Percentiles rank a stretch among this genome's conserved stretches.
phyloP scores from a whole-genome alignment of 805 yeast genomes.

The Trichomonascus vanleenenianus region DNA sequence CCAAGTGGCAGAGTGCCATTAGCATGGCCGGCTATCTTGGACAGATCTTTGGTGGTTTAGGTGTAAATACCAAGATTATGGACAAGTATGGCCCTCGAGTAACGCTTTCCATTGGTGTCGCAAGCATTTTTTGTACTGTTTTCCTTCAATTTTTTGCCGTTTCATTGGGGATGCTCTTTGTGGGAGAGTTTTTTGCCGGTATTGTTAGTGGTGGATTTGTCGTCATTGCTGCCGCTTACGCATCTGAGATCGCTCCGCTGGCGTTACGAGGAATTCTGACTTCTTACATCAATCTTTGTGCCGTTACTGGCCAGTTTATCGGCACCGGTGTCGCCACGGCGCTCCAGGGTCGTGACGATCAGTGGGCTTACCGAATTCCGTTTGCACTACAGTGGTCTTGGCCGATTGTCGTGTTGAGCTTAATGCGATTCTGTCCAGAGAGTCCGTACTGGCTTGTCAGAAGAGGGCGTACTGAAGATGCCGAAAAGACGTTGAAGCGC shows the following conservation, averaged over 20 bases:
- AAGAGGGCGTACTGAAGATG: slow-evolving; percentile 35
- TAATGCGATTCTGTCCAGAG: slow-evolving; percentile 38
- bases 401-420: slow-evolving; percentile 16
- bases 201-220: slow-evolving; percentile 48
- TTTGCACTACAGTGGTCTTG: slow-evolving; percentile 56
- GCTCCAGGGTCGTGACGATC: slow-evolving; percentile 32
- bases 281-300: slow-evolving; percentile 43
- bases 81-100: slow-evolving; percentile 40
- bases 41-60: slow-evolving; percentile 41
- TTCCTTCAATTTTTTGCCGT: slow-evolving; percentile 40
- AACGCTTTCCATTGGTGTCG: slow-evolving; percentile 30
- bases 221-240: slow-evolving; percentile 42
- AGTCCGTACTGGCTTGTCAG: slow-evolving; percentile 50
- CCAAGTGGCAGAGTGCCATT: slow-evolving; percentile 21
- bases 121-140: slow-evolving; percentile 28
- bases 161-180: slow-evolving; percentile 29
- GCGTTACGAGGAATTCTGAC: slow-evolving; percentile 43
- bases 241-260: slow-evolving; percentile 48
- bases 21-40: slow-evolving; percentile 28
- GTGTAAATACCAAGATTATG: slow-evolving; percentile 36
- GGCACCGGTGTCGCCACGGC: slow-evolving; percentile 46
- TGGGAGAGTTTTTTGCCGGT: slow-evolving; percentile 31
- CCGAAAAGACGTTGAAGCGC: slow-evolving; percentile 31
- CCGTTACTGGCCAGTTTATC: slow-evolving; percentile 51
- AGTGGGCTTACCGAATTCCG: slow-evolving; percentile 44